Base-by-base conservation (phyloP, 208 protist species). In the Trypanosoma mega region DNA sequence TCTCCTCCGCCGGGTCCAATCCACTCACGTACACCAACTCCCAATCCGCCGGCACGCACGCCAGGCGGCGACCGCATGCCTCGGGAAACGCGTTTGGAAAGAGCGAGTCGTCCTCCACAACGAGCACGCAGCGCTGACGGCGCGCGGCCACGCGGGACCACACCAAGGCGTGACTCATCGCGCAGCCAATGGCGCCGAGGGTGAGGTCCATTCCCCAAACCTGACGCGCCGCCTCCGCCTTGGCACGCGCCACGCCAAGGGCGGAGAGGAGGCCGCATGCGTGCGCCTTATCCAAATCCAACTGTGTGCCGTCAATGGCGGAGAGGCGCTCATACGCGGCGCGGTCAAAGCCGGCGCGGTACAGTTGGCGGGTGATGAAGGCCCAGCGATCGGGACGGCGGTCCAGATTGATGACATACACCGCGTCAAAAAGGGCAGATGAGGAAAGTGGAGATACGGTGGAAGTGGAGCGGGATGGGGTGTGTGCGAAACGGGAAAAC, bases 201-300 rank as follows among this genome's bases (percentile, higher is more conserved):
- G 68, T 94, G 12, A 94, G 60, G 54, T 94, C 88, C 88, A 94
- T 94, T 11, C 88, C 87, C 85, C 88, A 94, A 30, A 94, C 74
- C 14, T 55, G 79, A 18, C 78, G 71, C 3, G n/a, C n/a, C 9
- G 67, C 31, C 2, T 56, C 53, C 43, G 76, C 72, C 7, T 53
- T 46, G 41, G 92, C 54, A 0, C 88, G 88, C 26, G 57, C 27
- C 16, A 62, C 43, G 16, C 85, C 88, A 3, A 94, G 63, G 26
- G 58, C 33, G 6, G 88, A 90, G 14, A 94, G 51, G 14, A 92
- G 54, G 24, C 87, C 83, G 41, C 58, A 67, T 3, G 54, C 58
- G 18, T 67, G 43, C 26, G 77, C 69, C 33, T 52, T 57, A 12
- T 50, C 33, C 27, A 74, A 33, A 44, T 80, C 56, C 33, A 54